Evolutionary conservation across 345 rosid genomes (phyloP), one percentile per base, ranked within the genome.

Genomic region (Brassica juncea): DNA sequence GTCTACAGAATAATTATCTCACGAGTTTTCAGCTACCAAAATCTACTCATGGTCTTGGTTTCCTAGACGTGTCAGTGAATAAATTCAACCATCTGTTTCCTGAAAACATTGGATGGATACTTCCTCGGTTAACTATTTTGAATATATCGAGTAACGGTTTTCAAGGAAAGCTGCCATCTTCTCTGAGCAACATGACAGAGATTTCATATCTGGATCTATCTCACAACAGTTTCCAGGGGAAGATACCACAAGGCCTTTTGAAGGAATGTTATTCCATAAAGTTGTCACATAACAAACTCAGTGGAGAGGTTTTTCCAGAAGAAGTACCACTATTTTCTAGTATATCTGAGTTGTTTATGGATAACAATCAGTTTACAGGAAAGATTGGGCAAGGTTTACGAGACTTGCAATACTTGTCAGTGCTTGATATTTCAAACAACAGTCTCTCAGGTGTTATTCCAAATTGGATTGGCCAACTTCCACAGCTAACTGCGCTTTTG

Each of bases 351-450:
- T 2, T 73, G 19, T 10, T 6, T 3, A 6, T 63, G 77, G 52
- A 74, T 30, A 74, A 74, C 34, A 74, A 74, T 6, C 30, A 23
- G 31, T 58, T 58, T 23, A 58, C 63, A 23, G 63, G 63, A 9
- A 21, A 57, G 0, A 57, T 21, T 19, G 28, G 62, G 0, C 2
- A 57, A 21, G 62, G 70, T 62, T 34, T 77, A 1, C 8, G 3
- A 6, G 60, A 30, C 14, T 12, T 14, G 7, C 35, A 0, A 19
- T 0, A 1, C 0, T 32, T 70, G 19, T 0, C 0, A 0, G 0
- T 52, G 9, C 81, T 77, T 62, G 75, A 77, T 32, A 71, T 77
- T 5, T 62, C 71, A 0, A 49, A 70, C 65, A 77, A 70, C 58
- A 21, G 3, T 25, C 65, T 77, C 71, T 1, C 58, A 0, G 71